Percentiles rank a stretch among this genome's conserved stretches.
Evolutionary conservation across 225 moss, liverwort and hornwort species (phyloP).

Genomic region (Marchantia paleacea): DNA sequence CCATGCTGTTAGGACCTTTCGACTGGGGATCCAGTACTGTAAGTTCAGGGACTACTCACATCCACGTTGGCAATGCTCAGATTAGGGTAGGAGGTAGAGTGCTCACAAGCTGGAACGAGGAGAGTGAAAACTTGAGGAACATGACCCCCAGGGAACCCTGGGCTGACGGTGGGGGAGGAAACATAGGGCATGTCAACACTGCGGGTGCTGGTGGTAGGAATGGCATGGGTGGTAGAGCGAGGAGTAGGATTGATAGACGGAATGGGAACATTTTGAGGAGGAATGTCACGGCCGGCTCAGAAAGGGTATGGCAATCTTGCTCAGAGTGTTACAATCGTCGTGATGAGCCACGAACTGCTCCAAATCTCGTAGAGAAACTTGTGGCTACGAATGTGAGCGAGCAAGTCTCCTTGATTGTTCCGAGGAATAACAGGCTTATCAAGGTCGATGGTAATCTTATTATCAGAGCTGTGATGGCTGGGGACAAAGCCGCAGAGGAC

Average conservation of each 20-base stretch:
- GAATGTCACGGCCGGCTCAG: background rate
- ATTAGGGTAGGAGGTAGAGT: constrained; percentile 43
- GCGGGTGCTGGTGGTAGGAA: background rate
- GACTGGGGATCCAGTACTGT: constrained; percentile 19
- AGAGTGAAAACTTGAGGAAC: constrained; percentile 24
- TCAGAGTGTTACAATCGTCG: constrained; percentile 31
- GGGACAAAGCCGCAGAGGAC: constrained; percentile 50
- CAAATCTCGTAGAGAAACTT: constrained; percentile 28
- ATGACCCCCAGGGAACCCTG: constrained; percentile 19
- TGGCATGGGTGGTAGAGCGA: constrained; percentile 4
- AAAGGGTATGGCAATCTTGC: constrained; percentile 26
- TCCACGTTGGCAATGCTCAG: constrained; percentile 26
- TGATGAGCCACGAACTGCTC: constrained; percentile 14
- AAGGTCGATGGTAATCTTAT: constrained; percentile 66
- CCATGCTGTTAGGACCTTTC: constrained; percentile 59
- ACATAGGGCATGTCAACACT: background rate
- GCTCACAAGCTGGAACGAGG: constrained; percentile 49
- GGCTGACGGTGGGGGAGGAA: constrained; percentile 14
- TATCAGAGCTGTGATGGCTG: constrained; percentile 54
- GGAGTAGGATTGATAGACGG: background rate
- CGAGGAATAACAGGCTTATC: constrained; percentile 47
- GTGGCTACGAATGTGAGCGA: constrained; percentile 48
- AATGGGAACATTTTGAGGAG: constrained; percentile 11
- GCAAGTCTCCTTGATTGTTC: constrained; percentile 52
- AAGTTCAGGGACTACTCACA: constrained; percentile 20